Percentiles rank a stretch among this genome's conserved stretches.
Evolutionary conservation across 768 basidiomycete species (phyloP).

Genomic region (Dictyophora rubrovolvata): DNA sequence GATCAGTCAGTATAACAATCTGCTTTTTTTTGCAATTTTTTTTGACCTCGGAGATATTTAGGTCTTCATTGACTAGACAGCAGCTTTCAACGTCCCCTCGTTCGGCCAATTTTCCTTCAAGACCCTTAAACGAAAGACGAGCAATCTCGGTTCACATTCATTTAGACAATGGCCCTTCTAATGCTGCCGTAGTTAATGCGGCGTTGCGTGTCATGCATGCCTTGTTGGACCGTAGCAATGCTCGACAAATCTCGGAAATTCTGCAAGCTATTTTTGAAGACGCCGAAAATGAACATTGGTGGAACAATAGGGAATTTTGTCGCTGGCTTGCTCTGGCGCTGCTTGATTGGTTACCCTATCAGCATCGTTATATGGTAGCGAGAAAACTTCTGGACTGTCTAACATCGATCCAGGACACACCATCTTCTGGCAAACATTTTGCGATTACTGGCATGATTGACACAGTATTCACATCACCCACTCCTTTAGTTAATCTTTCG

Average conservation of each 20-base stretch:
- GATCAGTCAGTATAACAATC: slow-evolving; percentile 45
- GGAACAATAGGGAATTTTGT: slow-evolving; percentile 62
- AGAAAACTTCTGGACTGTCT: slow-evolving; percentile 76
- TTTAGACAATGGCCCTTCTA: slow-evolving; percentile 76
- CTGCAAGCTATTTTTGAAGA: slow-evolving; percentile 65
- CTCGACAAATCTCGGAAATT: slow-evolving; percentile 59
- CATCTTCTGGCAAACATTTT: slow-evolving; percentile 40
- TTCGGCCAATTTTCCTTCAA: slow-evolving; percentile 72
- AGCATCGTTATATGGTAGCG: slow-evolving; percentile 86
- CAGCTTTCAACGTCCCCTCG: slow-evolving; percentile 54
- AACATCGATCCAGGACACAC: slow-evolving; percentile 47
- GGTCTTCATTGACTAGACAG: slow-evolving; percentile 54
- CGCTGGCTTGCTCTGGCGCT: slow-evolving; percentile 72
- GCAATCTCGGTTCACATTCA: slow-evolving; percentile 87
- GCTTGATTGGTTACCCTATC: slow-evolving; percentile 86
- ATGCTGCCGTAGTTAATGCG: slow-evolving; percentile 63
- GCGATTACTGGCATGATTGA: slow-evolving; percentile 72
- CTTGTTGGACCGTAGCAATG: slow-evolving; percentile 67
- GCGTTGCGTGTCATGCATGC: slow-evolving; percentile 62
- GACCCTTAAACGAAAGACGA: slow-evolving; percentile 68
- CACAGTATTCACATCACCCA: slow-evolving; percentile 71
- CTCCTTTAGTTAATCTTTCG: slow-evolving; percentile 79
- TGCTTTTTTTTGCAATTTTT: background rate
- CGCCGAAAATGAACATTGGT: slow-evolving; percentile 50
- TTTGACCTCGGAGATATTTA: slow-evolving; percentile 20